These are phyloP conservation scores for Pythium biforme DNA, from an alignment of 352 stramenopile species.

Conservation along the genomic window DNA sequence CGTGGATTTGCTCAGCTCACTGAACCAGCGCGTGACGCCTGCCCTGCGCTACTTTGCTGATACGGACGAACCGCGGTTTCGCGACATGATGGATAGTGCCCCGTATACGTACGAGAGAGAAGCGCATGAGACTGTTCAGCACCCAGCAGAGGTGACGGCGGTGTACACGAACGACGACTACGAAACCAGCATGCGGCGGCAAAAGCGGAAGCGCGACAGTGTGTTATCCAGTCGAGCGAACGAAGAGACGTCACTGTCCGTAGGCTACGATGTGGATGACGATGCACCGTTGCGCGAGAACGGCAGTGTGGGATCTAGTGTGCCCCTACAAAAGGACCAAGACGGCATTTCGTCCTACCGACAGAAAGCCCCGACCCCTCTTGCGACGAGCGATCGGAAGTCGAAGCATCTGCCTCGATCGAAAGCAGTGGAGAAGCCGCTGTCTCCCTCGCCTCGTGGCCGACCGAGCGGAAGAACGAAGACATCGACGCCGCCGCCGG, in stretches of 20 bases:
- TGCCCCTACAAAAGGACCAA: not conserved
- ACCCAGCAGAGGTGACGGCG: not conserved
- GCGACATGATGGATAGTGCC: slow-evolving; percentile 4
- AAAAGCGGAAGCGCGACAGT: slow-evolving; percentile 35
- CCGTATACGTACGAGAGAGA: not conserved
- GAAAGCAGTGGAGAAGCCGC: not conserved
- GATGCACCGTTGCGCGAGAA: not conserved
- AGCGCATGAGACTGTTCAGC: not conserved
- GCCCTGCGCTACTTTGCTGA: slow-evolving; percentile 24
- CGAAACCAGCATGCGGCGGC: not conserved
- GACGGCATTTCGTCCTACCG: slow-evolving; percentile 9
- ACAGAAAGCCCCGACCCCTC: slow-evolving; percentile 17
- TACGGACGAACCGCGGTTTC: slow-evolving; percentile 13
- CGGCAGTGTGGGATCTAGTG: not conserved
- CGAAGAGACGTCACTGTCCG: not conserved
- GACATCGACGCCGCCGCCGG: not conserved
- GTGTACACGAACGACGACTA: not conserved
- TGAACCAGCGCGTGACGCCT: slow-evolving; percentile 47
- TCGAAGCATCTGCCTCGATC: not conserved
- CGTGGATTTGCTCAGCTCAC: slow-evolving; percentile 52
- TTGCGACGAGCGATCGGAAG: slow-evolving; percentile 12
- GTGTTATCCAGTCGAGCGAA: not conserved
- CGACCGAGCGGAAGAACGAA: slow-evolving; percentile 13
- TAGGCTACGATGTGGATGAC: not conserved
- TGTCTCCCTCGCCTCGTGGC: slow-evolving; percentile 17